phyloP scores from a whole-genome alignment of 2,329 filamentous ascomycete genomes.

The Monilinia fructicola region DNA sequence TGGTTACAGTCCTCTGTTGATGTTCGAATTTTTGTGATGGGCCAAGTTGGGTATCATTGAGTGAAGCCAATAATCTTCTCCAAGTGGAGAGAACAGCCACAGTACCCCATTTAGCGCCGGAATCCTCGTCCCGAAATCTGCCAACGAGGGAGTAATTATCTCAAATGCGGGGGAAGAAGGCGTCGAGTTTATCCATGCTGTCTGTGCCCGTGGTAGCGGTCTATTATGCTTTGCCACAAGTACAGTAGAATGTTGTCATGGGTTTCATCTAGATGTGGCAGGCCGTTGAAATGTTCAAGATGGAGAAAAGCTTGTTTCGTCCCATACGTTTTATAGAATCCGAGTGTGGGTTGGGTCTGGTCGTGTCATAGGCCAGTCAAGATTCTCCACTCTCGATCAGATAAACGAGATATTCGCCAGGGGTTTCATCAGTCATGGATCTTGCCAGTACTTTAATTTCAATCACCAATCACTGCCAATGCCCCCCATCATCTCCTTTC shows the following conservation, averaged over 20 bases:
- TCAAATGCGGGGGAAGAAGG: not conserved
- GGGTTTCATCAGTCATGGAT: not conserved
- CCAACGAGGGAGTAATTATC: not conserved
- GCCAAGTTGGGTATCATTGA: not conserved
- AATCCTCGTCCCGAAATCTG: not conserved
- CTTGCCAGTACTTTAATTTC: constrained; percentile 9
- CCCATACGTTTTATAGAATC: not conserved
- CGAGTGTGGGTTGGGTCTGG: not conserved
- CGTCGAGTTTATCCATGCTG: not conserved
- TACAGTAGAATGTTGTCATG: not conserved
- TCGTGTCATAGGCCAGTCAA: not conserved
- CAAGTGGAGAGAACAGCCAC: constrained; percentile 14
- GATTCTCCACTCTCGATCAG: constrained; percentile 1
- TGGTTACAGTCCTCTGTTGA: not conserved
- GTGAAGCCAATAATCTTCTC: constrained; percentile 1
- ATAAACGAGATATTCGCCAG: too few relatives aligned
- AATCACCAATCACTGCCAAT: not conserved
- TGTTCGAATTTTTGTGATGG: not conserved
- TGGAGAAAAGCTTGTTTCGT: constrained; percentile 18
- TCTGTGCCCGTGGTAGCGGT: not conserved
- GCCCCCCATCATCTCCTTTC: constrained; percentile 1
- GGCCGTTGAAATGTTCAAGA: not conserved
- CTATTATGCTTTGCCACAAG: not conserved
- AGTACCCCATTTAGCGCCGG: constrained; percentile 3
- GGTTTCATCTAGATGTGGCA: constrained; percentile 1